Percentiles rank a stretch among this genome's conserved stretches.
phyloP scores from a whole-genome alignment of 352 stramenopile genomes.

The Phytopythium boreale region DNA sequence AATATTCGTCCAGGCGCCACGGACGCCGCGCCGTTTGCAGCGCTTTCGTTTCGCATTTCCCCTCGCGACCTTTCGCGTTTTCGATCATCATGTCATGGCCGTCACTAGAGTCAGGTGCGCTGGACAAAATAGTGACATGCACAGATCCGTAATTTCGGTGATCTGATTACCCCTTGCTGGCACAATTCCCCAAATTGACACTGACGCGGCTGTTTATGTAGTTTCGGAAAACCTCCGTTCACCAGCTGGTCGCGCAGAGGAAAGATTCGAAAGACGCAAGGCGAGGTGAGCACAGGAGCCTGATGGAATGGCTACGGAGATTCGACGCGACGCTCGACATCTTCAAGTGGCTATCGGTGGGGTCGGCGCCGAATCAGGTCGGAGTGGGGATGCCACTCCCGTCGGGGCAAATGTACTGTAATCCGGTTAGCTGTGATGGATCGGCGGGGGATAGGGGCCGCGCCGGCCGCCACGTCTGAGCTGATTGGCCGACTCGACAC shows the following conservation, averaged over 20 bases:
- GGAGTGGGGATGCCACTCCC: neutral
- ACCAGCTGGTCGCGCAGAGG: neutral
- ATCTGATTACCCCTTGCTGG: neutral
- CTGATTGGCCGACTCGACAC: neutral
- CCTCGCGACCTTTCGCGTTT: too few species aligned
- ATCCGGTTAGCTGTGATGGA: conserved; percentile 1
- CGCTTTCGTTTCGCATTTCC: too few species aligned
- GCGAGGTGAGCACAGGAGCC: neutral
- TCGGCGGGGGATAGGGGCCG: neutral
- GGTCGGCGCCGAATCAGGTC: conserved; percentile 1
- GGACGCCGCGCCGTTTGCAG: too few species aligned
- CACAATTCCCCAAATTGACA: too few species aligned
- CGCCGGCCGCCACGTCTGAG: neutral
- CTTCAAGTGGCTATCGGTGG: neutral
- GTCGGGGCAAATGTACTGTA: neutral
- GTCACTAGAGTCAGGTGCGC: too few species aligned
- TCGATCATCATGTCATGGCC: too few species aligned
- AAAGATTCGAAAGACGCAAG: conserved; percentile 1
- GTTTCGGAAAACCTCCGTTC: too few species aligned
- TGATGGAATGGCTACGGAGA: conserved; percentile 7
- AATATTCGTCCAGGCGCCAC: too few species aligned
- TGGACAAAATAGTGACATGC: too few species aligned
- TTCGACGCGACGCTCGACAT: conserved; percentile 7
- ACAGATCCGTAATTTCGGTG: too few species aligned
- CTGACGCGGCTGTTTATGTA: too few species aligned